Evolutionary conservation across 116 monocot species (phyloP), one percentile per base, ranked within the genome.

Genomic region (Trichopus zeylanicus): DNA sequence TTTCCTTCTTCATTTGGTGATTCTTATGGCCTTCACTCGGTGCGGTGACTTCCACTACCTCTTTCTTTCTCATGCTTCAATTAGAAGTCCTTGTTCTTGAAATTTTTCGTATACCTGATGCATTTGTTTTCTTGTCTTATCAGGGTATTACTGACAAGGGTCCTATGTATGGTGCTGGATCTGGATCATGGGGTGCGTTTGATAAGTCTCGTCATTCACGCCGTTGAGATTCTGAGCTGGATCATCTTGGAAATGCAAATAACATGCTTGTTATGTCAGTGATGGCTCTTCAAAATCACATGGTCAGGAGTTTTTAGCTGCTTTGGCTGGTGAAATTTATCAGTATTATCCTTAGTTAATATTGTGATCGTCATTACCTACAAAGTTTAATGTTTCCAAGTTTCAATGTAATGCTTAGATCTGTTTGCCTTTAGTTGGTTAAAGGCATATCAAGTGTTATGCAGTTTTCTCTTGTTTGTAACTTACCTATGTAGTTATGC

Each of bases 61-160:
- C 22, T 49, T 8, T 0, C 4, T 8, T 22, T 49, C 23, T 49
- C 6, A 4, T 6, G 22, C 22, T 22, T 49, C 2, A 49, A 22
- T 49, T 24, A 22, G 8, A 24, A 24, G 5, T 22, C 1, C 49
- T 22, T 22, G 21, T 19, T 22, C 0, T 49, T 49, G 20, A 22
- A 49, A 5, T 20, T 7, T 8, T 24, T n/a, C 19, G 8, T 22
- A 49, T 49, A 24, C 10, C 10, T 5, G 5, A 6, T 35, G 10
- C 10, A 35, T 35, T 49, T 49, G 19, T 0, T 21, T 5, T 19
- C 22, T 49, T 49, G 49, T 38, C 52, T 29, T 55, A 46, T 60
- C 57, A 86, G 86, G 78, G 72, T 57, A 61, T 60, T 60, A 23
- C 76, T 28, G 80, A 85, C 46, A 80, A 76, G 57, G 73, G 65